phyloP scores from a whole-genome alignment of 495 filamentous ascomycete genomes.

The Penicillium subrubescens region DNA sequence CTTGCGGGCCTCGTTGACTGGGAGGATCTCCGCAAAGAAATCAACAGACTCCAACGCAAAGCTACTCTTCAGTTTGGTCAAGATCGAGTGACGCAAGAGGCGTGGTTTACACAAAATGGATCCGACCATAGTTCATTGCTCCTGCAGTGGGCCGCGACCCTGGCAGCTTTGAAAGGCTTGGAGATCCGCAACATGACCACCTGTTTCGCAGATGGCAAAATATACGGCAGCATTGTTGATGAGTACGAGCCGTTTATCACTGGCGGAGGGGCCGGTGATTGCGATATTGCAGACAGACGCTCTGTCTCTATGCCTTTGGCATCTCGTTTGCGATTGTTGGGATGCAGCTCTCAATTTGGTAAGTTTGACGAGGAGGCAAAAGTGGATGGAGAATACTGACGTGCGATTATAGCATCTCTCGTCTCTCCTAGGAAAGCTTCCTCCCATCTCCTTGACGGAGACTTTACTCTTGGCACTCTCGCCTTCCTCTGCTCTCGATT shows the following conservation, averaged over 20 bases:
- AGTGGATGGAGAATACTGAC: conserved; percentile 7
- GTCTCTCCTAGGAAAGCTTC: conserved; percentile 37
- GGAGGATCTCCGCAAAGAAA: conserved; percentile 55
- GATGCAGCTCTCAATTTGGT: conserved; percentile 52
- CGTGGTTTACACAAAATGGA: conserved; percentile 19
- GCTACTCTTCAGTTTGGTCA: conserved; percentile 24
- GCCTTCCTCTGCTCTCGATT: conserved; percentile 66
- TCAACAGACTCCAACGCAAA: conserved; percentile 41
- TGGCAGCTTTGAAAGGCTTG: conserved; percentile 50
- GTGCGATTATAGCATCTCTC: conserved; percentile 27
- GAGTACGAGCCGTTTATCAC: conserved; percentile 54
- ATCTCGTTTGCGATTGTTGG: conserved; percentile 35
- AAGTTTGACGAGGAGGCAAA: conserved; percentile 12
- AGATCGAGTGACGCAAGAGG: conserved; percentile 16
- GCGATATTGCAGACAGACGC: neutral
- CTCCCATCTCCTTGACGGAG: conserved; percentile 43
- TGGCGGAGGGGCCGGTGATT: neutral
- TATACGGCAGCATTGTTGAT: conserved; percentile 60
- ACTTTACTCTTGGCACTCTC: conserved; percentile 57
- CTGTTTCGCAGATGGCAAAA: conserved; percentile 58
- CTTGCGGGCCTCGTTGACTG: conserved; percentile 57
- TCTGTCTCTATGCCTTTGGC: conserved; percentile 18
- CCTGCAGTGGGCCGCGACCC: conserved; percentile 55
- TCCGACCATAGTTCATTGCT: conserved; percentile 41
- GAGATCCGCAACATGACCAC: conserved; percentile 59